Evolutionary conservation across 2,329 filamentous ascomycete species (phyloP), one percentile per base, ranked within the genome.

Genomic region (Escovopsis weberi): DNA sequence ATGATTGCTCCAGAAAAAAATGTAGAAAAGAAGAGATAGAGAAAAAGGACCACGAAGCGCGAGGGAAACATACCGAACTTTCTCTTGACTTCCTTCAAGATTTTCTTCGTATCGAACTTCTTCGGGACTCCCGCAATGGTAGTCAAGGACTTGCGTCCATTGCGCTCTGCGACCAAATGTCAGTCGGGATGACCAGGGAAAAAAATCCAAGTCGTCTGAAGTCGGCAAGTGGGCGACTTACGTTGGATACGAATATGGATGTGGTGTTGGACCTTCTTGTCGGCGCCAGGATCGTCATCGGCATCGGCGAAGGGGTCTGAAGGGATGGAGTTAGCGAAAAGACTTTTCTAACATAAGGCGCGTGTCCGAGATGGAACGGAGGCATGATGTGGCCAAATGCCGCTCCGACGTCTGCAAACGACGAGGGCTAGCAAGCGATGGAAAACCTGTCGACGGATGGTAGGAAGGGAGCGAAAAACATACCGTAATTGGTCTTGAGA

Each of bases 221-320:
- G 9, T 18, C 11, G 12, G 10, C 6, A 9, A n/a, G 30, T 43
- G 15, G 15, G 15, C 15, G 32, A 80, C 83, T 62, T 80, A 96
- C 89, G 91, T 67, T 98, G 91, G 66, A 96, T 96, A 70, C 91
- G 88, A 69, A 98, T 96, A 73, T 96, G 91, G 67, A 96, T 94
- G 68, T 95, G 94, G 70, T 94, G 93, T 72, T 94, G 85, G 65
- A 84, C 80, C 75, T 91, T 84, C 72, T 91, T 91, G 65, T 80
- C 82, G 72, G 94, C 85, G 75, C 87, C 88, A 68, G 83, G 87
- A 69, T 94, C 88, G 82, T 95, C 89, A 85, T 95, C 91, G 80
- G 88, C 91, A 85, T 96, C 91, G 82, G 91, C 91, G 86, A 98
- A 98, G 83, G 91, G 91, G 82, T 98, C 91, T 95, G 62, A 56